These are phyloP conservation scores for Aspergillus carbonarius DNA, from an alignment of 2,329 filamentous ascomycete genomes.

Conservation along the genomic window DNA sequence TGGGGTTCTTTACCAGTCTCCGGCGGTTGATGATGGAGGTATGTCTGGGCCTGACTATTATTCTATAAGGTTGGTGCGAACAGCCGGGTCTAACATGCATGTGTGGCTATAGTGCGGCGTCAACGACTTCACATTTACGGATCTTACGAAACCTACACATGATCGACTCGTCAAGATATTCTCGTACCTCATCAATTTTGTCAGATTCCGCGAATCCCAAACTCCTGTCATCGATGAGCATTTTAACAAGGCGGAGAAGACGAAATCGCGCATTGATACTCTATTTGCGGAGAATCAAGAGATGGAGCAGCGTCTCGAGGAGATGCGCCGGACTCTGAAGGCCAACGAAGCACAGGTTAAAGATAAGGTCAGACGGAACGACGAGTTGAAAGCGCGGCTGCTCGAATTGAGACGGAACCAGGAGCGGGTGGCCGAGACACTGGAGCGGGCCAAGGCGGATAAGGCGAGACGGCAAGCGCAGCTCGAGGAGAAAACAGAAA, in stretches of 20 bases:
- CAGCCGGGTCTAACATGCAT: background rate
- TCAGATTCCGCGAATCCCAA: slow-evolving; percentile 92
- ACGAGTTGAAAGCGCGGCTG: slow-evolving; percentile 79
- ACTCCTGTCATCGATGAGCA: slow-evolving; percentile 87
- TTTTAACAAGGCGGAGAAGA: slow-evolving; percentile 85
- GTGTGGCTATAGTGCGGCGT: slow-evolving; percentile 68
- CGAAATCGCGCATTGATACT: slow-evolving; percentile 82
- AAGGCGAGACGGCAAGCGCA: slow-evolving; percentile 71
- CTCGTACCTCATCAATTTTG: slow-evolving; percentile 98
- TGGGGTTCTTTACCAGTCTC: slow-evolving; percentile 91
- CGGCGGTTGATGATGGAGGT: slow-evolving; percentile 72
- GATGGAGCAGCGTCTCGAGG: slow-evolving; percentile 74
- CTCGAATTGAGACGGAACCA: slow-evolving; percentile 79
- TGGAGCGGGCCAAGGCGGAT: slow-evolving; percentile 79
- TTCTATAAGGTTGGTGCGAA: background rate
- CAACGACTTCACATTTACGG: slow-evolving; percentile 88
- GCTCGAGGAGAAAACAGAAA: slow-evolving; percentile 52
- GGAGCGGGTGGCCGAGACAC: slow-evolving; percentile 75
- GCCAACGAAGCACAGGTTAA: slow-evolving; percentile 78
- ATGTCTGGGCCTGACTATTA: slow-evolving; percentile 10
- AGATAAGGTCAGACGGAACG: slow-evolving; percentile 82
- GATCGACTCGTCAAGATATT: slow-evolving; percentile 92
- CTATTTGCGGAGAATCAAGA: slow-evolving; percentile 84
- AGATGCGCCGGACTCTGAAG: slow-evolving; percentile 76
- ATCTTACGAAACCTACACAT: slow-evolving; percentile 87